Conservation (phyloP, 2,329 filamentous ascomycete genomes). For the Arthrobotrys iridis region DNA sequence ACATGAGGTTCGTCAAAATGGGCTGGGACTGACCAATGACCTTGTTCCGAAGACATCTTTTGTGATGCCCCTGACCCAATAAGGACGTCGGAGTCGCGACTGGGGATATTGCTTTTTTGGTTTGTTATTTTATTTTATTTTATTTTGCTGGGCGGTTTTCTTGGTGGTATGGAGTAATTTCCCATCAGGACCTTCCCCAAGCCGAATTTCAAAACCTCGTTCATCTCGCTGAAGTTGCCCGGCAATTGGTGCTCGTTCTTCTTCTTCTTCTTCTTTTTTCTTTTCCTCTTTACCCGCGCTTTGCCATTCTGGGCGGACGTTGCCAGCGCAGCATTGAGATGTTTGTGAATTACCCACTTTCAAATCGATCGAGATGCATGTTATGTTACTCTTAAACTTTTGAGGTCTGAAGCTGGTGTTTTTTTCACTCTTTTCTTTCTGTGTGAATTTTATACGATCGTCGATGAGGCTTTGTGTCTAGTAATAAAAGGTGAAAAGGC, state of each 20-base stretch:
- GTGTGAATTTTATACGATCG: too few species aligned
- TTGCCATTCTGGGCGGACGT: slow-evolving; percentile 22
- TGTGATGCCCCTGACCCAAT: slow-evolving; percentile 48
- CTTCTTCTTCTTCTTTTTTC: background rate
- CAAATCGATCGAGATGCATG: too few species aligned
- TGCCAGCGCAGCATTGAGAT: slow-evolving; percentile 13
- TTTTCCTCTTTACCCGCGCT: slow-evolving; percentile 41
- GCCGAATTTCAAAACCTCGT: slow-evolving; percentile 53
- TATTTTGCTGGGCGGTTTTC: too few species aligned
- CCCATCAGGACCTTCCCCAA: slow-evolving; percentile 55
- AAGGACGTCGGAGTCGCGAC: slow-evolving; percentile 40
- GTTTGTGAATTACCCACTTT: too few species aligned
- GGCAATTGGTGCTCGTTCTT: slow-evolving; percentile 39
- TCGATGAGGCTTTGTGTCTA: too few species aligned
- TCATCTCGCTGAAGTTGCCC: slow-evolving; percentile 51
- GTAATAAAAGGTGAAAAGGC: too few species aligned
- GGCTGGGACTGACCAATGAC: background rate
- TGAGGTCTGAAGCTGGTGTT: too few species aligned
- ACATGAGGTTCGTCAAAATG: background rate
- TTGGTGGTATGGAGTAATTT: slow-evolving; percentile 37
- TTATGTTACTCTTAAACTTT: too few species aligned
- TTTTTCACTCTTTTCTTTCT: too few species aligned
- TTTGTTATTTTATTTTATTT: background rate
- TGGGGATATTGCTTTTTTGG: slow-evolving; percentile 28
- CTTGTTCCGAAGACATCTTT: background rate